Conservation (phyloP, 805 yeast genomes). For the Candida krabiensis region DNA sequence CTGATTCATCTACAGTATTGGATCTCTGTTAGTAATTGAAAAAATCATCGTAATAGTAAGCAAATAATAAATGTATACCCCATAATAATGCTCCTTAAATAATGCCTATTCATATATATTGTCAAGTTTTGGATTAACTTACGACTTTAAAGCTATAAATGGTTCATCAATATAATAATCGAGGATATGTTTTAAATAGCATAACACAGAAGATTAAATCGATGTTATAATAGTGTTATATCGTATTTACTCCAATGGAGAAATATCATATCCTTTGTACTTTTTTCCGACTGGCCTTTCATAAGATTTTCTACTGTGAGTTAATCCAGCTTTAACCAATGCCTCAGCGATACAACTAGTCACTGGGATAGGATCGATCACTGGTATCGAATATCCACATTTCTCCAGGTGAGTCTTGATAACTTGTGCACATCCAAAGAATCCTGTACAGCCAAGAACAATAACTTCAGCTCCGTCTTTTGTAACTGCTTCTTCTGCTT, state of each 20-base stretch:
- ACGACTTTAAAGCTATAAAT: too few species aligned
- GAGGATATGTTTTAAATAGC: too few species aligned
- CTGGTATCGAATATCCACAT: not conserved
- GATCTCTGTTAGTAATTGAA: too few species aligned
- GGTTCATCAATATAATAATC: too few species aligned
- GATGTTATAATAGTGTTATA: too few species aligned
- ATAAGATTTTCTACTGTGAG: not conserved
- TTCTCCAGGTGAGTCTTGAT: not conserved
- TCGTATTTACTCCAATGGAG: not conserved
- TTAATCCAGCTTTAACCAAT: not conserved
- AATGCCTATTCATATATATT: too few species aligned
- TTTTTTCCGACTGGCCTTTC: not conserved
- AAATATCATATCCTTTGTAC: not conserved
- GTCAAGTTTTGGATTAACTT: too few species aligned
- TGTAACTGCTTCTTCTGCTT: not conserved
- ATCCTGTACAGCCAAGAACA: not conserved
- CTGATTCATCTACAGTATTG: too few species aligned
- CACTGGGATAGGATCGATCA: not conserved
- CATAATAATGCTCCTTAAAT: too few species aligned
- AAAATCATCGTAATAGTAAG: too few species aligned
- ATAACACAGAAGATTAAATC: too few species aligned
- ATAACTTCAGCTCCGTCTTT: not conserved
- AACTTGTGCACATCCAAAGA: not conserved
- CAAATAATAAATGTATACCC: too few species aligned
- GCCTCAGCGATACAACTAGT: not conserved